Base-by-base conservation (phyloP, 2,329 filamentous ascomycete genomes). In the Aureobasidium sp. region DNA sequence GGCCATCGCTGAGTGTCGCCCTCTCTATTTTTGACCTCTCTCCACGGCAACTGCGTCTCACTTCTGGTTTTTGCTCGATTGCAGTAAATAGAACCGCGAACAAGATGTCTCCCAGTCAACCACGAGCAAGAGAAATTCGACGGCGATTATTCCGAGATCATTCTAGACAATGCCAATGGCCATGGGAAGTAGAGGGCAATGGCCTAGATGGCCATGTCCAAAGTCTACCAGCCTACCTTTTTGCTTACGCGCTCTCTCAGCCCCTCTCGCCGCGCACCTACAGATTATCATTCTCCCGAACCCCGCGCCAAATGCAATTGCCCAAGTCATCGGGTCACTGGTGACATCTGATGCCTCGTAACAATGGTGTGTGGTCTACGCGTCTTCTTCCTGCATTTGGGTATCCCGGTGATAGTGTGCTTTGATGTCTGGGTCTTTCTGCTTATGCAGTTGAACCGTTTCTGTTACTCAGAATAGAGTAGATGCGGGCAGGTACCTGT, bases 1-100 rank as follows among this genome's bases (percentile, higher is more conserved):
- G 34, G 36, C 37, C 30, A 30, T 21, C 32, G 16, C 4, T 29
- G 37, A 8, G 27, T 42, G 36, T 54, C 25, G 49, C 34, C 49
- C 11, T 41, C 50, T 54, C 53, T 45, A 57, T 57, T 45, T 45
- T 57, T 36, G 53, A 57, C 41, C 29, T 32, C 29, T 55, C 39
- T 48, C 39, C 51, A 32, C 51, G 16, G 51, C 49, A 42, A 55
- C 37, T 55, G 39, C 51, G 21, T 16, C 51, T 55, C 51, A 14
- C 25, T 29, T 44, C 51, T 55, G 51, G 37, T 11, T 9, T 11
- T n/a, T 21, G 27, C 45, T 39, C 25, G 30, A 8, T 13, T 8
- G 21, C 11, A 21, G 9, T 14, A 6, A 13, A 39, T 34, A 5
- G 6, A 53, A 16, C 7, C 11, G 6, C 34, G 48, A 51, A 37